A percentile compares a stretch with the other conserved stretches of the same genome.
These are phyloP conservation scores for Vanderwaltozyma yarrowii DNA, from an alignment of 805 yeast species.

Conservation along the genomic window DNA sequence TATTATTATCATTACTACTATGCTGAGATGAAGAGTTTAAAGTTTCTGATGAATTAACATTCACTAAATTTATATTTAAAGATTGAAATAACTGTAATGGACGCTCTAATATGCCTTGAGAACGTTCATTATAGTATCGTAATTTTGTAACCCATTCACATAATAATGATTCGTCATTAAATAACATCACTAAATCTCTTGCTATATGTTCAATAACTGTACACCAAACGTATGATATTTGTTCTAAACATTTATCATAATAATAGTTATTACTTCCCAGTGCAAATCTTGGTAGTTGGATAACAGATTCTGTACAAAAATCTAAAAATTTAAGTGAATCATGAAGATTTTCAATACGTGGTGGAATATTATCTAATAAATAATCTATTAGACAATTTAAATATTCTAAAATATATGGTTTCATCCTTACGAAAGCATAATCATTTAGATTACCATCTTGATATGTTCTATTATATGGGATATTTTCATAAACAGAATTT, in stretches of 20 bases:
- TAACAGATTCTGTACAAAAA: constrained; percentile 21
- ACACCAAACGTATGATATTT: constrained; percentile 26
- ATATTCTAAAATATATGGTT: constrained; percentile 23
- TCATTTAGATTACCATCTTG: constrained; percentile 15
- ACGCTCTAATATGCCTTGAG: constrained; percentile 17
- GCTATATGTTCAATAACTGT: constrained; percentile 22
- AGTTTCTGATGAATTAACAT: neutral
- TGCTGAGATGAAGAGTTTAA: constrained; percentile 1
- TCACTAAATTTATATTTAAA: constrained; percentile 5
- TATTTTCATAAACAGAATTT: constrained; percentile 14
- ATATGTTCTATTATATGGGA: constrained; percentile 23
- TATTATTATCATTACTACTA: neutral
- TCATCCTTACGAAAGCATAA: constrained; percentile 29
- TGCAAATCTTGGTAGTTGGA: constrained; percentile 24
- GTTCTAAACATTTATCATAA: constrained; percentile 29
- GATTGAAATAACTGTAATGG: constrained; percentile 21
- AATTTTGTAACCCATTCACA: constrained; percentile 16
- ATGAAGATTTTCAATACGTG: constrained; percentile 18
- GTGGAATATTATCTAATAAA: constrained; percentile 25
- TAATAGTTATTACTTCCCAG: constrained; percentile 28
- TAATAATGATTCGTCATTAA: constrained; percentile 10
- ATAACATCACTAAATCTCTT: constrained; percentile 12
- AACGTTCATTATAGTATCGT: constrained; percentile 16
- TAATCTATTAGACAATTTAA: constrained; percentile 27
- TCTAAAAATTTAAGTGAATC: constrained; percentile 24